Conservation (phyloP, 352 stramenopile species). For the Phytopythium litorale region DNA sequence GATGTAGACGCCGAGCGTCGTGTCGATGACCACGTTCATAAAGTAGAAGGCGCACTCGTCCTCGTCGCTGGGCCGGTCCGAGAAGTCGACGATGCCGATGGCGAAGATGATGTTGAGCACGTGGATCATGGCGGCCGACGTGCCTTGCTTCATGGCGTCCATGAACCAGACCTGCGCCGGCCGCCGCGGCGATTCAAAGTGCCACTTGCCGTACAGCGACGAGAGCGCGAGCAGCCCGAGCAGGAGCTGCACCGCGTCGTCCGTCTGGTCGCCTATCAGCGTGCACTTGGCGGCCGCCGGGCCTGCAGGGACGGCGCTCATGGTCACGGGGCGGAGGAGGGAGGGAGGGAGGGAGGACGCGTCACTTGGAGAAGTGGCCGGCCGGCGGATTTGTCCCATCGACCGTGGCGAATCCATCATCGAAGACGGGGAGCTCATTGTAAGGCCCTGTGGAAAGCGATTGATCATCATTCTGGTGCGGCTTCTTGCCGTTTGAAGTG, state of each 20-base stretch:
- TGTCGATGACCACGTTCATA: slow-evolving; percentile 85
- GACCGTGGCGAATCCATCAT: background rate
- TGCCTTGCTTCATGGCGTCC: slow-evolving; percentile 82
- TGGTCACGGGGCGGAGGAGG: background rate
- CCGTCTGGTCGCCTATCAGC: slow-evolving; percentile 62
- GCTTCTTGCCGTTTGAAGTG: slow-evolving; percentile 3
- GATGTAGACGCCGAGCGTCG: slow-evolving; percentile 77
- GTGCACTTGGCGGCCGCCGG: slow-evolving; percentile 36
- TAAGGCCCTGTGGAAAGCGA: background rate
- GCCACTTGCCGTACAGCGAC: slow-evolving; percentile 75
- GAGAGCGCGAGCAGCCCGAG: slow-evolving; percentile 76
- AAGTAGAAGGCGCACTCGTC: slow-evolving; percentile 87
- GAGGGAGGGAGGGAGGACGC: background rate
- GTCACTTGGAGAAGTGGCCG: background rate
- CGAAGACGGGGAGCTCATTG: background rate
- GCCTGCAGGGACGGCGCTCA: background rate
- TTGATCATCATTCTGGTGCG: background rate
- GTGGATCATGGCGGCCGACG: slow-evolving; percentile 73
- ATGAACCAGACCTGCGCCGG: slow-evolving; percentile 76
- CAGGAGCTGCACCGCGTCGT: slow-evolving; percentile 71
- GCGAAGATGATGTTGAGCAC: slow-evolving; percentile 77
- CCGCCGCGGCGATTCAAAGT: slow-evolving; percentile 60
- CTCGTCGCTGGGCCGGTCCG: slow-evolving; percentile 37
- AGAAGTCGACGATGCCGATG: slow-evolving; percentile 65
- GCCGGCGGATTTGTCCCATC: background rate